Conservation (phyloP, 768 basidiomycete species). For the Boletus tylopilopsis region DNA sequence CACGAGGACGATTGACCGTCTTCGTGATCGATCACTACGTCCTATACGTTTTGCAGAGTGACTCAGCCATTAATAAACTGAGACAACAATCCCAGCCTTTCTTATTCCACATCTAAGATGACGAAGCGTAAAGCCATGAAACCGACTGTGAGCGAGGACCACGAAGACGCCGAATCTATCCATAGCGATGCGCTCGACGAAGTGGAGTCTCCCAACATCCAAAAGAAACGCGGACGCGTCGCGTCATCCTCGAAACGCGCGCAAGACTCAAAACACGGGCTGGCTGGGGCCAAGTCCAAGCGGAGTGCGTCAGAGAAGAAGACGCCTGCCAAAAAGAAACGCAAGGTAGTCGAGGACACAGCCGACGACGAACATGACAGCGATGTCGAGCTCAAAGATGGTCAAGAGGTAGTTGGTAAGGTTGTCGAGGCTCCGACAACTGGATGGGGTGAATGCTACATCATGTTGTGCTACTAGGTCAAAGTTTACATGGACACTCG, state of each 20-base stretch:
- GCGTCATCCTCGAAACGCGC: conserved; percentile 26
- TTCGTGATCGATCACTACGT: too few species aligned
- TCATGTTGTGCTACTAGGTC: background rate
- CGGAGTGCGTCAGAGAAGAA: conserved; percentile 19
- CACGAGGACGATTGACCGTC: conserved; percentile 47
- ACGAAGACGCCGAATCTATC: conserved; percentile 18
- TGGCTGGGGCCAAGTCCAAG: conserved; percentile 14
- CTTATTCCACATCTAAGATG: too few species aligned
- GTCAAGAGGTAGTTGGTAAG: conserved; percentile 66
- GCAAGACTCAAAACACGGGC: conserved; percentile 15
- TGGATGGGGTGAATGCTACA: conserved; percentile 70
- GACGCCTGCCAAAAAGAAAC: conserved; percentile 23
- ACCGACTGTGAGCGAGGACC: conserved; percentile 8
- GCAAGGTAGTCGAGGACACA: conserved; percentile 15
- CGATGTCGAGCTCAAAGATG: conserved; percentile 51
- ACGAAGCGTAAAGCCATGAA: conserved; percentile 15
- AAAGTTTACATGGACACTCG: background rate
- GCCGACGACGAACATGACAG: conserved; percentile 30
- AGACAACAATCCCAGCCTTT: too few species aligned
- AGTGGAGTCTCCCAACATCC: conserved; percentile 28
- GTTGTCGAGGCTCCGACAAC: conserved; percentile 80
- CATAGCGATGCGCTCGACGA: conserved; percentile 48
- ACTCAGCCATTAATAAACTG: too few species aligned
- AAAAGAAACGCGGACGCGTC: conserved; percentile 21
- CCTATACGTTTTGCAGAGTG: too few species aligned